A percentile compares a stretch with the other conserved stretches of the same genome.
Conservation (phyloP, 1,284 basidiomycete genomes). For the Butyriboletus appendiculatus region DNA sequence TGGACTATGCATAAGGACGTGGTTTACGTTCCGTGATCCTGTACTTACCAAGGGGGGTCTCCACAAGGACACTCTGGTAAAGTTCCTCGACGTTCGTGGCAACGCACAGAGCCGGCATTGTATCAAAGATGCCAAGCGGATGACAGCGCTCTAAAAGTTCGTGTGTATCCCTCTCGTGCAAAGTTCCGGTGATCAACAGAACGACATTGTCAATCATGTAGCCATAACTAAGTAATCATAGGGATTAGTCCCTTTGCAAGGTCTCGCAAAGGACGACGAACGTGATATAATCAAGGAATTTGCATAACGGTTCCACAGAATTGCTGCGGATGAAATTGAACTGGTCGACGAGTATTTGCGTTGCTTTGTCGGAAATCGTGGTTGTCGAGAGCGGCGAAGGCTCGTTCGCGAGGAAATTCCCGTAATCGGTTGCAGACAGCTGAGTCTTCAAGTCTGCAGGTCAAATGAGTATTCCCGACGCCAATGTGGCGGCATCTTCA, state of each 20-base stretch:
- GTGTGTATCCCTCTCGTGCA: constrained; percentile 97
- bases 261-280: constrained; percentile 40
- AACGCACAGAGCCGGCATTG: constrained; percentile 98
- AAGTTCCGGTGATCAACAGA: constrained; percentile 94
- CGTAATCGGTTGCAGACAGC: constrained; percentile 95
- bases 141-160: constrained; percentile 97
- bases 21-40: background rate
- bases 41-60: constrained; percentile 89
- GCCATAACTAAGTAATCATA: constrained; percentile 63
- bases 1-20: constrained; percentile 9
- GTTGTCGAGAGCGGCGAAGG: constrained; percentile 94
- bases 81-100: constrained; percentile 99
- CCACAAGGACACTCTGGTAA: constrained; percentile 95
- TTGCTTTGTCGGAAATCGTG: constrained; percentile 95
- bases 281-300: constrained; percentile 98
- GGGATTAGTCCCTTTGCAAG: constrained; percentile 6
- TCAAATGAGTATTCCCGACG: constrained; percentile 1
- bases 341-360: constrained; percentile 93
- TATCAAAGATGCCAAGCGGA: constrained; percentile 96
- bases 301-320: constrained; percentile 87
- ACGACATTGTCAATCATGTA: constrained; percentile 99
- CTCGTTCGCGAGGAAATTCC: constrained; percentile 98
- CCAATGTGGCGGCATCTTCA: constrained; percentile 36
- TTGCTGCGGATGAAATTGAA: constrained; percentile 95
- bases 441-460: constrained; percentile 86